Conservation (phyloP, 1,284 basidiomycete genomes). For the Tranzscheliella williamsii region DNA sequence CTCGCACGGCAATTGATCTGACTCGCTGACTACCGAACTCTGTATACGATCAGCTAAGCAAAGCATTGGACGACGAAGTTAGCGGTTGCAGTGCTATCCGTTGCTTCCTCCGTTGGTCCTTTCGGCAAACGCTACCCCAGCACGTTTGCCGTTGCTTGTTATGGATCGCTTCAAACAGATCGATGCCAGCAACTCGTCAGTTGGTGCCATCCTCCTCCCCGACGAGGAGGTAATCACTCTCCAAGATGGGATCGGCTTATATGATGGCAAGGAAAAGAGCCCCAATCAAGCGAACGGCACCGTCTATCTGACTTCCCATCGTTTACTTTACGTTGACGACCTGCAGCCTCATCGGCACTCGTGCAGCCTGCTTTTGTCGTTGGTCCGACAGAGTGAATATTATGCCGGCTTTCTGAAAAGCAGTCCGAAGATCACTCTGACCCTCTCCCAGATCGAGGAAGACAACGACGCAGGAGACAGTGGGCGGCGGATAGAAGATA, state of each 20-base stretch:
- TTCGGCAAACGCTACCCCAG: too few relatives aligned
- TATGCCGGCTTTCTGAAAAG: conserved; percentile 91
- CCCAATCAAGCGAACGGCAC: conserved; percentile 73
- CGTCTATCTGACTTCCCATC: conserved; percentile 78
- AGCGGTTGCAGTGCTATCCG: too few relatives aligned
- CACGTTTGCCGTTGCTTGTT: conserved; percentile 5
- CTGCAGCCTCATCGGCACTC: conserved; percentile 62
- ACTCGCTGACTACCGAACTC: too few relatives aligned
- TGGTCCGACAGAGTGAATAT: conserved; percentile 78
- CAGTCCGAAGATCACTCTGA: conserved; percentile 84
- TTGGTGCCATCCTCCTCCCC: conserved; percentile 43
- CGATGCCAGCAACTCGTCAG: conserved; percentile 45
- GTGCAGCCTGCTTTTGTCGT: conserved; percentile 66
- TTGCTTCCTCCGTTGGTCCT: too few relatives aligned
- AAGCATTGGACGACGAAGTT: too few relatives aligned
- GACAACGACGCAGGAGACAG: not conserved
- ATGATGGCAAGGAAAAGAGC: conserved; percentile 73
- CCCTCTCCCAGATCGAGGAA: conserved; percentile 31
- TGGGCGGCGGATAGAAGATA: conserved; percentile 41
- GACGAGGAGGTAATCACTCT: conserved; percentile 52
- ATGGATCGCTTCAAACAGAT: conserved; percentile 55
- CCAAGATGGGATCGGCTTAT: conserved; percentile 53
- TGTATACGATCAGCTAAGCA: too few relatives aligned
- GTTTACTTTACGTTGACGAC: conserved; percentile 80
- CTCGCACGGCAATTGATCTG: too few relatives aligned